These are phyloP conservation scores for Backusella liffmaniae DNA, from an alignment of 192 early-diverging fungal genomes.

Conservation along the genomic window DNA sequence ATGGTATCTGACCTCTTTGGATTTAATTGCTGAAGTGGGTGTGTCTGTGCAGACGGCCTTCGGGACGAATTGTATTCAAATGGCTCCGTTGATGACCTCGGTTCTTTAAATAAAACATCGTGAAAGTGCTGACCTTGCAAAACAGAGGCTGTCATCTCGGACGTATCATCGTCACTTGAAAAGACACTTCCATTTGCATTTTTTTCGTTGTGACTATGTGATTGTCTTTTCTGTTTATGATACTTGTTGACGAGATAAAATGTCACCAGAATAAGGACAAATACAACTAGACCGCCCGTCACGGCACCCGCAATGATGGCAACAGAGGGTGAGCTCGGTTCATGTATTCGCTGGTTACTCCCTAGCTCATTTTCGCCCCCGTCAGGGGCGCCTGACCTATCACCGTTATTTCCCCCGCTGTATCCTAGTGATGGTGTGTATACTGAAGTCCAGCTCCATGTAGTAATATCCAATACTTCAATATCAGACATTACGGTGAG, in stretches of 20 bases:
- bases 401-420: neutral
- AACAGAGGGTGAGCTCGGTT: conserved; percentile 6
- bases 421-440: conserved; percentile 20
- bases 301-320: conserved; percentile 23
- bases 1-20: conserved; percentile 2
- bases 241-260: conserved; percentile 17
- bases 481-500: conserved; percentile 33
- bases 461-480: conserved; percentile 27
- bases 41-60: conserved; percentile 7
- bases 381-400: neutral
- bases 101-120: neutral
- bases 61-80: conserved; percentile 3
- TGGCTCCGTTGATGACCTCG: conserved; percentile 3
- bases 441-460: conserved; percentile 34
- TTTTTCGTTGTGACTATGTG: neutral
- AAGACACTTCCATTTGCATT: no score
- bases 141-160: neutral
- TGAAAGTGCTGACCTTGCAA: neutral
- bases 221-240: neutral
- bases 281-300: conserved; percentile 17
- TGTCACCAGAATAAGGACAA: conserved; percentile 16
- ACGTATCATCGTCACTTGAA: neutral
- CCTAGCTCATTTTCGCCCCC: neutral
- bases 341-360: neutral
- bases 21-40: neutral